Evolutionary conservation across 441 rosid genomes (phyloP).

Genomic region (Sinapis alba): DNA sequence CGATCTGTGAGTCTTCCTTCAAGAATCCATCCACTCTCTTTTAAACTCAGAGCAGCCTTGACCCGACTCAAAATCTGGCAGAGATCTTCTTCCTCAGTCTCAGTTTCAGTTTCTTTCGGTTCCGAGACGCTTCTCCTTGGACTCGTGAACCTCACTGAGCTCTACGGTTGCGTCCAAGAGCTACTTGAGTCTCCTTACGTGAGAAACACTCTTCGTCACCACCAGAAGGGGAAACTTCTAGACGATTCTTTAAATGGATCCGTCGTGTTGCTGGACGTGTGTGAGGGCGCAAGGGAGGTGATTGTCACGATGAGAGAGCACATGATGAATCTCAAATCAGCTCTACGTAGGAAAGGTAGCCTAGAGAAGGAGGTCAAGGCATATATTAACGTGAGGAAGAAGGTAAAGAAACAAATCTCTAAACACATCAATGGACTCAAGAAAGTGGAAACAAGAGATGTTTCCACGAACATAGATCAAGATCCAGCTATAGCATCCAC

Average conservation of each 20-base stretch:
- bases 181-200: conserved; percentile 47
- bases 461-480: not conserved
- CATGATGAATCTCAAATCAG: conserved; percentile 51
- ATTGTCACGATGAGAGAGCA: conserved; percentile 51
- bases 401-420: conserved; percentile 45
- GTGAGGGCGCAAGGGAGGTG: conserved; percentile 49
- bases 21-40: conserved; percentile 50
- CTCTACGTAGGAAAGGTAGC: conserved; percentile 56
- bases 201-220: conserved; percentile 42
- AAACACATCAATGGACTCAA: conserved; percentile 41
- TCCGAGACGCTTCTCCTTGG: conserved; percentile 45
- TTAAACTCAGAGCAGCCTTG: conserved; percentile 52
- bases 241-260: conserved; percentile 58
- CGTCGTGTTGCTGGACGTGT: conserved; percentile 50
- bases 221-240: conserved; percentile 40
- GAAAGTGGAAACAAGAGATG: conserved; percentile 31
- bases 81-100: conserved; percentile 32
- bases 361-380: conserved; percentile 44
- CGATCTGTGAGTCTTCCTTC: conserved; percentile 82
- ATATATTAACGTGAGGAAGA: conserved; percentile 56
- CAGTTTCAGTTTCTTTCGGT: conserved; percentile 16
- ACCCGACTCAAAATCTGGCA: conserved; percentile 47
- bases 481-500: conserved; percentile 34
- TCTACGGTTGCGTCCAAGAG: conserved; percentile 51
- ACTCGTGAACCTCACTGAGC: conserved; percentile 53